Evolutionary conservation across 257 asterid genomes (phyloP).

Genomic region (Solanum chmielewskii): DNA sequence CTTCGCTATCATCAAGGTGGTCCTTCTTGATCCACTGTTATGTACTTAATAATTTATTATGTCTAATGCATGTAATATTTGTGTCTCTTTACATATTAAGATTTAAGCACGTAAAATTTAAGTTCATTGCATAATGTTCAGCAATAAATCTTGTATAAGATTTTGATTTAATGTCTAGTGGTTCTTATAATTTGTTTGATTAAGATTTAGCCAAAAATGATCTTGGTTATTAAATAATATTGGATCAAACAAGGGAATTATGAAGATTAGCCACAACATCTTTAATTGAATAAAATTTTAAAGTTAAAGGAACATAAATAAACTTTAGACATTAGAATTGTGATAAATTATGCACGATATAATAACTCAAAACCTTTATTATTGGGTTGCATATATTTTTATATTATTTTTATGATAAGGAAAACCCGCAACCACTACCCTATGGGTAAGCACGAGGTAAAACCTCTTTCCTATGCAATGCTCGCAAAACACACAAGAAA

Average conservation of each 20-base stretch:
- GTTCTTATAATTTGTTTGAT: background rate
- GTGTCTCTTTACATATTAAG: background rate
- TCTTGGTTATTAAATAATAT: background rate
- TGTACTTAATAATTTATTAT: background rate
- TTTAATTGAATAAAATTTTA: background rate
- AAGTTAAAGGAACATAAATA: background rate
- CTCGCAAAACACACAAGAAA: background rate
- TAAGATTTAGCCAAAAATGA: background rate
- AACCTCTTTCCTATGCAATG: background rate
- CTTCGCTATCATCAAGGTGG: background rate
- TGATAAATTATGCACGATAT: background rate
- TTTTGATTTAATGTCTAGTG: background rate
- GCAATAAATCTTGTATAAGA: background rate
- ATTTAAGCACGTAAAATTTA: background rate
- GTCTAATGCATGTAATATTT: background rate
- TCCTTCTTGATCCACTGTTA: background rate
- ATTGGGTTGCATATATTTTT: background rate
- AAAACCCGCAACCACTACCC: background rate
- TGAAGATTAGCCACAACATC: background rate
- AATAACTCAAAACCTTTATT: background rate
- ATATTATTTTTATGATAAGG: background rate
- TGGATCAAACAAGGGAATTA: background rate
- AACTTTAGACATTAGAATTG: background rate
- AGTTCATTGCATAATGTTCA: background rate
- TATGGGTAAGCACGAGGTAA: background rate